Evolutionary conservation across 2,329 filamentous ascomycete species (phyloP), one percentile per base, ranked within the genome.

Genomic region (Penicillium olsonii): DNA sequence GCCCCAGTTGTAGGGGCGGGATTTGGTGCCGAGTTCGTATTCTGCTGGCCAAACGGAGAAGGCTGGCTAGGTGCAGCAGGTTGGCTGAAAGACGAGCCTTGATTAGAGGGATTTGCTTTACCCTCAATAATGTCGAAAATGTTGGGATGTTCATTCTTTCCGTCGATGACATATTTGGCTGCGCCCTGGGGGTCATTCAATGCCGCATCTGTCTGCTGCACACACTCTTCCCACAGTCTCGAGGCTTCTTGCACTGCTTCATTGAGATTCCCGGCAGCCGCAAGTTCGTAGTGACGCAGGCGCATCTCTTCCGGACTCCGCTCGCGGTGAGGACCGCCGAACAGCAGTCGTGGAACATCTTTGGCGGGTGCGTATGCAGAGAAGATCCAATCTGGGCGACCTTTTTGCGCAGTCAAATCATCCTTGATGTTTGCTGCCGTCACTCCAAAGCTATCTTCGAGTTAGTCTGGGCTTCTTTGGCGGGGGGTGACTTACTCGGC

Each of bases 281-380:
- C 75, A 2, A 82, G 82, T 44, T 84, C 76, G 64, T 92, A 92
- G 65, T 90, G 86, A 18, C 77, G 73, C 22, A 92, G 67, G 42
- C 91, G 82, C 67, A 95, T 81, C 71, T 97, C 92, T 68, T 97
- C 92, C 34, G 88, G 87, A 63, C 90, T 95, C 68, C 91, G 87
- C 68, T 97, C 92, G 15, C 91, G 81, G 5, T 83, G 78, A 37
- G 78, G 80, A 1, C 90, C 91, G 44, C 90, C 90, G 62, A 96
- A 92, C 1, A 96, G 78, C 70, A 96, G 90, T 15, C 84, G 83
- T 0, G 92, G 92, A 1, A 87, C 84, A 60, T 91, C 83, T 61
- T 77, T 80, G 4, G 87, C 87, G 0, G 92, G 91, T 0, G 85
- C 89, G 69, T 96, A 97, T 18, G 87, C 81, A 1, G 92, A 96